These are phyloP conservation scores for Stevia rebaudiana DNA, from an alignment of 140 eudicot genomes.

Conservation along the genomic window DNA sequence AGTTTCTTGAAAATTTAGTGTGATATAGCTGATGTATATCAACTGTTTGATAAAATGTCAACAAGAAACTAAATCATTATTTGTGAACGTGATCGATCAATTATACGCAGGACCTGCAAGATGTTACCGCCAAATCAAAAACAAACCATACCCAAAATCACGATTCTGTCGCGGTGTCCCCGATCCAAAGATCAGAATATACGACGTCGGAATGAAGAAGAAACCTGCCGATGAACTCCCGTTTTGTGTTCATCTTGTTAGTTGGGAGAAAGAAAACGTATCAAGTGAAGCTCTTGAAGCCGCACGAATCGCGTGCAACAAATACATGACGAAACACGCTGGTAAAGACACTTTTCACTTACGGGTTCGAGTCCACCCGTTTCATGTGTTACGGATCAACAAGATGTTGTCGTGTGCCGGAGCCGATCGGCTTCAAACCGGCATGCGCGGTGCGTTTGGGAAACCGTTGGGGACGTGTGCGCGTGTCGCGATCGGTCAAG, in stretches of 20 bases:
- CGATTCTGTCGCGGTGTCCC: conserved; percentile 44
- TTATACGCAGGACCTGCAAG: conserved; percentile 33
- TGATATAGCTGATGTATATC: background rate
- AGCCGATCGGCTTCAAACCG: conserved; percentile 48
- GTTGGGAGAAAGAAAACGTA: conserved; percentile 46
- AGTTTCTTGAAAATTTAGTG: background rate
- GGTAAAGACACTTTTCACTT: conserved; percentile 50
- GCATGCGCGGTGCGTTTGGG: conserved; percentile 70
- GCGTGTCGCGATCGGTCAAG: conserved; percentile 55
- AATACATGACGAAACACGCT: conserved; percentile 56
- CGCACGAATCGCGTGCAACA: conserved; percentile 59
- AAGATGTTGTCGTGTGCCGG: conserved; percentile 47
- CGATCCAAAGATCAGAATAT: conserved; percentile 47
- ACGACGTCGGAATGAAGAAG: conserved; percentile 57
- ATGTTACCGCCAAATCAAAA: conserved; percentile 42
- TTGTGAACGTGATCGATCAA: background rate
- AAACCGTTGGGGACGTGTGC: conserved; percentile 56
- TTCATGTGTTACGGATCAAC: conserved; percentile 46
- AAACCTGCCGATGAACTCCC: conserved; percentile 59
- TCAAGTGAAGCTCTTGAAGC: conserved; percentile 44
- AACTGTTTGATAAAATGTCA: background rate
- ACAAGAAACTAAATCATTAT: background rate
- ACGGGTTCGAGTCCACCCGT: conserved; percentile 59
- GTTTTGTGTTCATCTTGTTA: conserved; percentile 58
- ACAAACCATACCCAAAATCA: conserved; percentile 43